Percentiles rank a stretch among this genome's conserved stretches.
These are phyloP conservation scores for Colletotrichum truncatum DNA, from an alignment of 2,329 filamentous ascomycete species.

Conservation along the genomic window DNA sequence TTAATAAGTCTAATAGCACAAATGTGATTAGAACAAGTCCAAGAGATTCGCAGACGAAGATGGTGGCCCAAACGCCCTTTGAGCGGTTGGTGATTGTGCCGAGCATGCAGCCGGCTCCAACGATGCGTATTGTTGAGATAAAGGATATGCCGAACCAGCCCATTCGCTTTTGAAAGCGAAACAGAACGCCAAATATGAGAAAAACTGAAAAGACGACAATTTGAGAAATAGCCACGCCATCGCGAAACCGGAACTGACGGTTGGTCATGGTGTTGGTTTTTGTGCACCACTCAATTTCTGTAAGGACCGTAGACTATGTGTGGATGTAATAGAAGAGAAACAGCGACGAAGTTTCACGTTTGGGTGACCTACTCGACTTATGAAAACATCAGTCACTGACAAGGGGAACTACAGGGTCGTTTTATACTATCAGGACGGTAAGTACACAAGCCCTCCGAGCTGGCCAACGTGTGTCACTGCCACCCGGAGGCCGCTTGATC, in stretches of 20 bases:
- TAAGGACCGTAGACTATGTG: not conserved
- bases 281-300: not conserved
- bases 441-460: too few species aligned
- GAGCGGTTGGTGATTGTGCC: conserved; percentile 30
- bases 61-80: conserved; percentile 30
- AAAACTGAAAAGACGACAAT: not conserved
- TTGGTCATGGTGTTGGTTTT: not conserved
- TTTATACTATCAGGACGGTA: not conserved
- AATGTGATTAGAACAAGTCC: conserved; percentile 31
- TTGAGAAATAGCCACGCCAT: conserved; percentile 27
- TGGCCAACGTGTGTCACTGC: too few species aligned
- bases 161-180: conserved; percentile 1
- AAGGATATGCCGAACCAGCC: conserved; percentile 26
- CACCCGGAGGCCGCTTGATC: not conserved
- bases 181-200: conserved; percentile 3
- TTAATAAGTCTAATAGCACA: conserved; percentile 22
- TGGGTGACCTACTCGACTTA: too few species aligned
- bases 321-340: not conserved
- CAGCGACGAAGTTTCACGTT: too few species aligned
- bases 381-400: not conserved
- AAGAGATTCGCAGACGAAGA: conserved; percentile 33
- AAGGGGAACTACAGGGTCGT: too few species aligned
- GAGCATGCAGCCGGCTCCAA: conserved; percentile 33
- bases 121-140: conserved; percentile 33
- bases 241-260: conserved; percentile 13